phyloP scores from a whole-genome alignment of 1,284 basidiomycete genomes.

The Porodaedalea pini region DNA sequence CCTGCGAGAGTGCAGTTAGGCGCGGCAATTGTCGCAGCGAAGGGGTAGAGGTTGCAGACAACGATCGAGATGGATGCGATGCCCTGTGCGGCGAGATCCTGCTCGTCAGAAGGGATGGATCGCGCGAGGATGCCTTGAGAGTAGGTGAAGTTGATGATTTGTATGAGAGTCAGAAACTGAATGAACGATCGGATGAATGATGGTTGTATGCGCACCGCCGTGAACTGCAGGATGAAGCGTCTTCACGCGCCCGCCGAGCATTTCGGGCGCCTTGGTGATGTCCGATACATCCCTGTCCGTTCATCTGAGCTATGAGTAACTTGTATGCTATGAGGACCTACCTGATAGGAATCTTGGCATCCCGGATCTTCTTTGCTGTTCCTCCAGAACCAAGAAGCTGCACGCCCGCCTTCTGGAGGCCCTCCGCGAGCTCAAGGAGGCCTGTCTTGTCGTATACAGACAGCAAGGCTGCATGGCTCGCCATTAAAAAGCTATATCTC shows the following conservation, averaged over 20 bases:
- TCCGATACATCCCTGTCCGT: conserved; percentile 87
- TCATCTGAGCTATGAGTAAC: background rate
- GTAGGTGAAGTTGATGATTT: background rate
- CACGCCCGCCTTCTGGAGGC: conserved; percentile 79
- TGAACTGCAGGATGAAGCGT: conserved; percentile 99
- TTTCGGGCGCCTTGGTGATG: conserved; percentile 99
- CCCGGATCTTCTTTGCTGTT: conserved; percentile 96
- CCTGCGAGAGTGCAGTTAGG: conserved; percentile 88
- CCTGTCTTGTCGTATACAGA: conserved; percentile 98
- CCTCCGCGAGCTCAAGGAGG: conserved; percentile 86
- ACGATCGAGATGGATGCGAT: conserved; percentile 93
- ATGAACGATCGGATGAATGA: background rate
- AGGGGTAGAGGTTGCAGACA: conserved; percentile 99
- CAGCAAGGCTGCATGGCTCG: conserved; percentile 64
- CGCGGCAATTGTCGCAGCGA: conserved; percentile 86
- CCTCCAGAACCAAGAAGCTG: conserved; percentile 93
- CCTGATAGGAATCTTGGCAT: conserved; percentile 90
- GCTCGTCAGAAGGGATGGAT: conserved; percentile 80
- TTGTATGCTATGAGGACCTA: conserved; percentile 39
- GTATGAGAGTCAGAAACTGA: conserved; percentile 3
- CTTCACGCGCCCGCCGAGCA: conserved; percentile 98
- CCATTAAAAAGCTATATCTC: background rate
- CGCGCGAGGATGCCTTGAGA: conserved; percentile 82
- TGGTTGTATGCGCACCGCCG: conserved; percentile 61
- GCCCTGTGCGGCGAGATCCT: conserved; percentile 75